Percentiles rank a stretch among this genome's conserved stretches.
These are phyloP conservation scores for Jacaranda mimosifolia DNA, from an alignment of 257 asterid genomes.

Conservation along the genomic window DNA sequence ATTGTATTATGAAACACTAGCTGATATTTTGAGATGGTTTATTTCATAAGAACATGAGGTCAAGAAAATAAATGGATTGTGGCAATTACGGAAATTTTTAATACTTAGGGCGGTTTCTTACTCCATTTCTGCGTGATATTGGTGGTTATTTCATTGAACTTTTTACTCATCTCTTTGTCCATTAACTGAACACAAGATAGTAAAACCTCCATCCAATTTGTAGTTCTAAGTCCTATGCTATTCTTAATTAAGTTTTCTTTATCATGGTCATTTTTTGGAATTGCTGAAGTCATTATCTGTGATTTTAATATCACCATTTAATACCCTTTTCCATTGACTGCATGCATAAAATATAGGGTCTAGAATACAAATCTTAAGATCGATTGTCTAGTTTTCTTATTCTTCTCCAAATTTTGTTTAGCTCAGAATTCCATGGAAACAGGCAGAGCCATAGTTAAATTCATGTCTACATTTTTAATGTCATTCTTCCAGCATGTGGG, in stretches of 20 bases:
- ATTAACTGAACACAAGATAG: neutral
- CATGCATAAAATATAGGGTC: neutral
- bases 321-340: neutral
- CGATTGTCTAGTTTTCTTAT: neutral
- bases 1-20: neutral
- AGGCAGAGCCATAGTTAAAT: neutral
- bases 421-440: neutral
- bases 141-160: neutral
- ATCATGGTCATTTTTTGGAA: neutral
- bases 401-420: neutral
- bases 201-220: neutral
- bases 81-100: neutral
- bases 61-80: neutral
- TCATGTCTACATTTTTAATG: neutral
- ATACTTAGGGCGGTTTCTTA: neutral
- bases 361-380: neutral
- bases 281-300: neutral
- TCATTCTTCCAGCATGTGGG: conserved; percentile 1
- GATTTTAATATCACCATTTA: neutral
- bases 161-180: neutral
- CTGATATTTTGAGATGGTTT: neutral
- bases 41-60: neutral
- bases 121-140: neutral
- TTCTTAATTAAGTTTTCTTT: neutral
- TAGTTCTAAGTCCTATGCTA: neutral